These are phyloP conservation scores for Haplosporangium sp. DNA, from an alignment of 371 early-diverging fungal genomes.

Conservation along the genomic window DNA sequence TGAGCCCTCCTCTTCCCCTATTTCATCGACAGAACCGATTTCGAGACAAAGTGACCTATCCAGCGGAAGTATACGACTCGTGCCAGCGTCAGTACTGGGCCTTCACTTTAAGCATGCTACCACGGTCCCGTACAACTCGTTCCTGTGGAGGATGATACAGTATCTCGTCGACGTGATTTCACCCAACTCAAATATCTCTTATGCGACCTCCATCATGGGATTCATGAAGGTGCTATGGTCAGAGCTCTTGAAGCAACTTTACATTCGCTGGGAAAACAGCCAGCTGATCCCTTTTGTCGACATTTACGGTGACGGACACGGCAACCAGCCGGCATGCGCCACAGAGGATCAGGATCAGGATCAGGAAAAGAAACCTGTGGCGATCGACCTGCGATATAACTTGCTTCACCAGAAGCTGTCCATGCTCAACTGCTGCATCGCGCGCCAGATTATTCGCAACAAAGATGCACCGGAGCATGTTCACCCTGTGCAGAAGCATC, in stretches of 20 bases:
- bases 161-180: conserved; percentile 66
- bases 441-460: conserved; percentile 58
- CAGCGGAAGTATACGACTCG: conserved; percentile 9
- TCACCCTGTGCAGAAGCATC: conserved; percentile 19
- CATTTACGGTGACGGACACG: conserved; percentile 49
- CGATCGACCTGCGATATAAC: conserved; percentile 79
- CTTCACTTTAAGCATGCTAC: conserved; percentile 64
- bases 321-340: conserved; percentile 11
- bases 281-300: conserved; percentile 63
- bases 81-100: conserved; percentile 58
- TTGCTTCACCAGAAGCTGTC: conserved; percentile 89
- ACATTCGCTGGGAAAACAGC: conserved; percentile 77
- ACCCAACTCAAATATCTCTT: conserved; percentile 55
- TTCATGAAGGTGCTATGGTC: conserved; percentile 77
- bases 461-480: conserved; percentile 28
- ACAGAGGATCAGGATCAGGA: neutral
- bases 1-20: neutral
- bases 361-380: conserved; percentile 53
- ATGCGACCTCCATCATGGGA: conserved; percentile 63
- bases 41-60: neutral
- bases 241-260: conserved; percentile 68
- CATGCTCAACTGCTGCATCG: conserved; percentile 90
- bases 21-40: neutral
- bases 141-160: conserved; percentile 77
- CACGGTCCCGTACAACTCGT: conserved; percentile 72